Evolutionary conservation across 2,329 filamentous ascomycete species (phyloP), one percentile per base, ranked within the genome.

Genomic region (Stagonosporopsis vannaccii): DNA sequence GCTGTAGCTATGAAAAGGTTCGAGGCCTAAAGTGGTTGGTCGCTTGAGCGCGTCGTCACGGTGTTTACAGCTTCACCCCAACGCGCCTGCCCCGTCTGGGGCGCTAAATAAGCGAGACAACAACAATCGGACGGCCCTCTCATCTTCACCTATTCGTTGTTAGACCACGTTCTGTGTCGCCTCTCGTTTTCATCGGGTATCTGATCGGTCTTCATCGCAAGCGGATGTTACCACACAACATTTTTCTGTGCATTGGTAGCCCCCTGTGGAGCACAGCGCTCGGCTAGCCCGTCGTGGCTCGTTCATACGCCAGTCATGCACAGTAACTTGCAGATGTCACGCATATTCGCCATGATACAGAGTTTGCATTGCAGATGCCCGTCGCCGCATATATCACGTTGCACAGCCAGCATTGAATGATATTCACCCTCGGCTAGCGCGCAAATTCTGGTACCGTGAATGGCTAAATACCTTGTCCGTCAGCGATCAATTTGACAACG

Each of bases 301-400:
- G 55, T 61, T 58, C 58, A 54, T 62, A 57, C 55, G 60, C 65
- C 59, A 62, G 63, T 65, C 61, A 63, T 61, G 66, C 72, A 69
- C 65, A 67, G 58, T 69, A 69, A 70, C 70, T 61, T 75, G 73
- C 73, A 75, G 69, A 67, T 67, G 71, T 71, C 72, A 76, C 73
- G 73, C 73, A 75, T 73, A 63, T 54, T 50, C 55, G 51, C 61
- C 53, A 60, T 59, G 58, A 72, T 69, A 74, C 70, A 72, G 67
- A 70, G 64, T 66, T 61, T 63, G 66, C 67, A 67, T 68, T 59
- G 56, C 62, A 67, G 64, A 56, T 51, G 53, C 50, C 60, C 56
- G 58, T 60, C 62, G 57, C 66, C 67, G 59, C 62, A 61, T 61
- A 50, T 45, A 59, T 60, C 41, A 60, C 53, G 71, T 75, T 71